Conservation (phyloP, 768 basidiomycete genomes). For the Tephrocybe sp. region DNA sequence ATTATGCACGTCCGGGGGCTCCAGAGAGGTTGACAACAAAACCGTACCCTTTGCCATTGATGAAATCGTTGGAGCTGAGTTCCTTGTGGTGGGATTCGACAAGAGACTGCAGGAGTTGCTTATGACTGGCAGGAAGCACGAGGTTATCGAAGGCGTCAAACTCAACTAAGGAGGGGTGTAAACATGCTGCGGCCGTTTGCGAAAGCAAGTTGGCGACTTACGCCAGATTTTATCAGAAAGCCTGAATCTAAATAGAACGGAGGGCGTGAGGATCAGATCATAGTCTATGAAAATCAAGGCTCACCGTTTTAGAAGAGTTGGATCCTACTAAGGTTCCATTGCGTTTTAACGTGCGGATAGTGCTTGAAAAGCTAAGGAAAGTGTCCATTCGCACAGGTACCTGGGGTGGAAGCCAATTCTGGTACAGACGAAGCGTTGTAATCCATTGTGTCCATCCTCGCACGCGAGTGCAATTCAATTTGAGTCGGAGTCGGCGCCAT, state of each 20-base stretch:
- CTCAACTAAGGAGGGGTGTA: conserved; percentile 40
- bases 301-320: conserved; percentile 8
- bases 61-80: conserved; percentile 54
- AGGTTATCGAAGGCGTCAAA: conserved; percentile 59
- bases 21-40: conserved; percentile 52
- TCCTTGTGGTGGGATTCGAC: conserved; percentile 54
- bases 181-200: neutral
- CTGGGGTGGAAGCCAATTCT: neutral
- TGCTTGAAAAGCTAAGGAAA: neutral
- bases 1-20: conserved; percentile 58
- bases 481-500: neutral
- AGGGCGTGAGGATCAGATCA: conserved; percentile 54
- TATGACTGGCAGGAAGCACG: conserved; percentile 51
- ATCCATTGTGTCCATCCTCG: neutral
- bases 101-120: conserved; percentile 50
- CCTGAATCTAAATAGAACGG: conserved; percentile 62
- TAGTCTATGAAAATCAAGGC: conserved; percentile 45
- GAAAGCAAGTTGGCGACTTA: conserved; percentile 27
- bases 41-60: conserved; percentile 59
- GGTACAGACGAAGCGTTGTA: neutral
- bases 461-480: neutral
- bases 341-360: neutral
- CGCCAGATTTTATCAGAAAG: conserved; percentile 58
- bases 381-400: conserved; percentile 9
- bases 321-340: conserved; percentile 21